Base-by-base conservation (phyloP, 2,329 filamentous ascomycete species). In the Penicillium sp. region DNA sequence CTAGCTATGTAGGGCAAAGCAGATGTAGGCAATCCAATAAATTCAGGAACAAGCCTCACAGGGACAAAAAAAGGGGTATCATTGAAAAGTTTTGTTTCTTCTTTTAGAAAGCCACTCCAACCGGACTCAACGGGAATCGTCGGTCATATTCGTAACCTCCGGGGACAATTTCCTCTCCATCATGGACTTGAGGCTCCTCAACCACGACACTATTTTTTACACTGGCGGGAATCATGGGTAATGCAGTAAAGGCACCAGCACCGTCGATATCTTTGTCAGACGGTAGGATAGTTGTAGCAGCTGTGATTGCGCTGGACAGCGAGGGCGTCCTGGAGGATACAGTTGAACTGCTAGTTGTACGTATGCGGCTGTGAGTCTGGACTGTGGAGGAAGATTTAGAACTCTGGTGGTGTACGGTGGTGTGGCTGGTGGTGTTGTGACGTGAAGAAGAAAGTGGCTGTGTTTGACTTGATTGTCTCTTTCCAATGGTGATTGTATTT, bases 251-350 rank as follows among this genome's bases (percentile, higher is more conserved):
- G 1, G 55, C 47, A n/a, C n/a, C n/a, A 9, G 26, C 26, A 8
- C 52, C 21, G 28, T 66, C 64, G 24, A 62, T 57, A 8, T 64
- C 61, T 52, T 66, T 66, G 24, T 65, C 64, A 16, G 52, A 59
- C 43, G 58, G 58, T 26, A 53, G 60, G 38, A 58, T 57, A 16
- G 56, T 65, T 55, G 55, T 58, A 11, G 60, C 59, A 8, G 60
- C 57, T 16, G 62, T 64, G 23, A 63, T 60, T 26, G 57, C 62
- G 55, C 69, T 71, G 14, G 70, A 68, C 18, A 71, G 56, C 1
- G 70, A 72, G 8, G 61, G 59, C 24, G 66, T 71, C 12, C 52
- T 47, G 14, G 59, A 51, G 16, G 50, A 57, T 28, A 38, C 30
- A 12, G 56, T 58, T 38, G 56, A 58, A 45, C 51, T 58, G 30